Conservation (phyloP, 441 rosid genomes). For the Lagerstroemia fauriei region DNA sequence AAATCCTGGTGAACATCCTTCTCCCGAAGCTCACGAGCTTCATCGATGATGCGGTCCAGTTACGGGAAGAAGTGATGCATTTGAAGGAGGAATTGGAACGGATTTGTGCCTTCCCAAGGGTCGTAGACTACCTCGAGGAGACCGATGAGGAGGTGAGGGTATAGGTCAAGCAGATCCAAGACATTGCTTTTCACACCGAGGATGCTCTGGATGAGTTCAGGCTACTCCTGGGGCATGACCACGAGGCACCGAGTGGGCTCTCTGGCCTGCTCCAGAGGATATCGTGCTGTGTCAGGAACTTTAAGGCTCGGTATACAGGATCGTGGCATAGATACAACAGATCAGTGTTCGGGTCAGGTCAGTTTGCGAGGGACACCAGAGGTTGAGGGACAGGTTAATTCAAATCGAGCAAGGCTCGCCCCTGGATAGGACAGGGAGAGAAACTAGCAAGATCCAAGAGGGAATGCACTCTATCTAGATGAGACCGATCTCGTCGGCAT, state of each 20-base stretch:
- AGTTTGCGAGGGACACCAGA: slow-evolving; percentile 29
- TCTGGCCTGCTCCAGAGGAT: slow-evolving; percentile 13
- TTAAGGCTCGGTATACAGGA: slow-evolving; percentile 39
- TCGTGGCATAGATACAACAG: slow-evolving; percentile 32
- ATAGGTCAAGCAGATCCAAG: slow-evolving; percentile 51
- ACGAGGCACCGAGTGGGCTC: slow-evolving; percentile 17
- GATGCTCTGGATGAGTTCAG: slow-evolving; percentile 52
- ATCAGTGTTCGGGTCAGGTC: slow-evolving; percentile 31
- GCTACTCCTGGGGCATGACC: slow-evolving; percentile 28
- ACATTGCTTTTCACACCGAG: slow-evolving; percentile 44
- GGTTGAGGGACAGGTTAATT: slow-evolving; percentile 23
- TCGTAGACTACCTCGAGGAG: slow-evolving; percentile 40
- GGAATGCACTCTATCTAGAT: slow-evolving; percentile 42
- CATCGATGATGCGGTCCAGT: slow-evolving; percentile 22
- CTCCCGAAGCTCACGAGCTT: slow-evolving; percentile 33
- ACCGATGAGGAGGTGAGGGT: slow-evolving; percentile 42
- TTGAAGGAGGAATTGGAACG: slow-evolving; percentile 39
- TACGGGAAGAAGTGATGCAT: slow-evolving; percentile 35
- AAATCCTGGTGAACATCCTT: slow-evolving; percentile 41
- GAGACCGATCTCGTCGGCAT: slow-evolving; percentile 43
- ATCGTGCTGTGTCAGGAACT: slow-evolving; percentile 32
- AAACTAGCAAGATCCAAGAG: slow-evolving; percentile 26
- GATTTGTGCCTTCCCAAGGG: slow-evolving; percentile 40
- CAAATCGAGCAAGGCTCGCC: slow-evolving; percentile 31
- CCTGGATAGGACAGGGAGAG: neutral